These are phyloP conservation scores for Aspergillus nomiae DNA, from an alignment of 2,329 filamentous ascomycete species.

Conservation along the genomic window DNA sequence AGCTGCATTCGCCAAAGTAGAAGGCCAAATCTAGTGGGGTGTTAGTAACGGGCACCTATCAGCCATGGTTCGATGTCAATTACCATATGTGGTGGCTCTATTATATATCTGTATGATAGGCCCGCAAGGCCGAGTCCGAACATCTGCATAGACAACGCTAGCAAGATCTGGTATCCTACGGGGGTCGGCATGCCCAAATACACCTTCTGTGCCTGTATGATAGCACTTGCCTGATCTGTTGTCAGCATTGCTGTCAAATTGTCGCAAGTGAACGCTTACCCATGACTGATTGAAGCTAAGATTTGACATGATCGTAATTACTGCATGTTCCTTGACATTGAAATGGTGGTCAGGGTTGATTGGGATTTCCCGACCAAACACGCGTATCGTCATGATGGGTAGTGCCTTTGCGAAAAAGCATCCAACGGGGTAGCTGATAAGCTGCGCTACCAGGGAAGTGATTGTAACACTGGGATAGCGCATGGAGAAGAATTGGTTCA, in stretches of 20 bases:
- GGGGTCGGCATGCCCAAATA: conserved; percentile 42
- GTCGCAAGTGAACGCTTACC: conserved; percentile 8
- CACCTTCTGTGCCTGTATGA: conserved; percentile 42
- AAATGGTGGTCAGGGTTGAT: conserved; percentile 49
- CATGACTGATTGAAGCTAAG: conserved; percentile 45
- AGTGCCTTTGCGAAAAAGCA: conserved; percentile 41
- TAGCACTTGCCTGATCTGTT: conserved; percentile 42
- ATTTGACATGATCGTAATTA: conserved; percentile 52
- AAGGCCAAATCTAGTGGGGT: conserved; percentile 34
- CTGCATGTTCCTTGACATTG: conserved; percentile 51
- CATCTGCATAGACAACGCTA: conserved; percentile 40
- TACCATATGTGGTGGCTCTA: conserved; percentile 39
- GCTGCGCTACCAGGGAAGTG: conserved; percentile 47
- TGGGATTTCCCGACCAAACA: conserved; percentile 19
- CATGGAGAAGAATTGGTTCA: conserved; percentile 51
- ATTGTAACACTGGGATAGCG: conserved; percentile 49
- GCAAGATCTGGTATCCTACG: conserved; percentile 39
- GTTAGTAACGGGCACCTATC: neutral
- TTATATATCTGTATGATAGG: conserved; percentile 36
- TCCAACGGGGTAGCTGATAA: conserved; percentile 47
- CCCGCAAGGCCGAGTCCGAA: conserved; percentile 44
- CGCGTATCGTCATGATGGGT: conserved; percentile 35
- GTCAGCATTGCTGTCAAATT: neutral
- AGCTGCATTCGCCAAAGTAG: conserved; percentile 36
- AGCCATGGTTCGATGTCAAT: neutral